Conservation (phyloP, 192 early-diverging fungal genomes). For the Haplosporangium gracile region DNA sequence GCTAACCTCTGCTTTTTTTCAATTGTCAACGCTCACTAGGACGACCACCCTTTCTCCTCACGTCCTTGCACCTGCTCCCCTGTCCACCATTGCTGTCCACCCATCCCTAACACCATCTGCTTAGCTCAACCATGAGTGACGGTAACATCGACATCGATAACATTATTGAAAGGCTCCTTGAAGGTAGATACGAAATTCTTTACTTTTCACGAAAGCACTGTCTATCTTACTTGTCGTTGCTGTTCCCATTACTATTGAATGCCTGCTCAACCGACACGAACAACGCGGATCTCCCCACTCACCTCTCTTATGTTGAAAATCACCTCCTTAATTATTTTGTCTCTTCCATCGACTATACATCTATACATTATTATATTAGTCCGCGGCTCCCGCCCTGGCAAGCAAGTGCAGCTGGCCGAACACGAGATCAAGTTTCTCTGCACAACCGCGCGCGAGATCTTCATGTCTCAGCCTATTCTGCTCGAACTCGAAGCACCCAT, state of each 20-base stretch:
- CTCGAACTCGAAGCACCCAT: conserved; percentile 96
- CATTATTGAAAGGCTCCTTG: conserved; percentile 90
- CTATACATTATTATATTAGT: conserved; percentile 65
- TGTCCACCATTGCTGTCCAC: not conserved
- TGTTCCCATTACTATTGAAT: not conserved
- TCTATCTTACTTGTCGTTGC: not conserved
- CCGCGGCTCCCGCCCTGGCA: conserved; percentile 93
- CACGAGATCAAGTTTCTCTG: conserved; percentile 96
- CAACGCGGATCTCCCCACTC: not conserved
- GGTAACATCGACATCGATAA: conserved; percentile 86
- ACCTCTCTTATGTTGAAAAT: not conserved
- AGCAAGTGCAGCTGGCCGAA: conserved; percentile 96
- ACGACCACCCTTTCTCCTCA: not conserved
- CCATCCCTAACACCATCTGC: not conserved
- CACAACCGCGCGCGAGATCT: conserved; percentile 94
- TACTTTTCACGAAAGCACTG: not conserved
- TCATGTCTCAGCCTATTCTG: conserved; percentile 92
- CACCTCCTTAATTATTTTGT: conserved; percentile 12
- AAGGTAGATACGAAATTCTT: conserved; percentile 73
- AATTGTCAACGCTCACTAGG: not conserved
- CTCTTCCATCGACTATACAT: not conserved
- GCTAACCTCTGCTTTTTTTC: not conserved
- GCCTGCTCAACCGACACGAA: not conserved
- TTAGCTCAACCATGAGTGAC: conserved; percentile 56
- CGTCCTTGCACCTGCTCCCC: not conserved